Evolutionary conservation across 2,329 filamentous ascomycete genomes (phyloP).

Genomic region (Kalaharituber pfeilii): DNA sequence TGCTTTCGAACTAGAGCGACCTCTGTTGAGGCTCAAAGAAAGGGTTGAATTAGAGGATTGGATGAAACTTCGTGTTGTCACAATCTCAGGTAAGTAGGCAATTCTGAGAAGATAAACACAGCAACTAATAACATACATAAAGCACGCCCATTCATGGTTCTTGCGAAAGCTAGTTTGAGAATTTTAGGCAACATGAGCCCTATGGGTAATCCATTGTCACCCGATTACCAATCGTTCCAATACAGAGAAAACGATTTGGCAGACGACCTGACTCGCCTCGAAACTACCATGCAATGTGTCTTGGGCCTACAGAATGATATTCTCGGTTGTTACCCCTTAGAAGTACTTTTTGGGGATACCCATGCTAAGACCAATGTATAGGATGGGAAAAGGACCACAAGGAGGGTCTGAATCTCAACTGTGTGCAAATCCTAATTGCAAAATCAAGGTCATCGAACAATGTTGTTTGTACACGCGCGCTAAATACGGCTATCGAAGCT

Average conservation of each 20-base stretch:
- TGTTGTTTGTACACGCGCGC: slow-evolving; percentile 1
- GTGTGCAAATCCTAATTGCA: slow-evolving; percentile 18
- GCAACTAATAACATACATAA: not conserved
- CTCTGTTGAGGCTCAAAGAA: slow-evolving; percentile 15
- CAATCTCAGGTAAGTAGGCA: slow-evolving; percentile 20
- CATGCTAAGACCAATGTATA: not conserved
- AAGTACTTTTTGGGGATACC: not conserved
- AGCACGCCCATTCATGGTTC: slow-evolving; percentile 22
- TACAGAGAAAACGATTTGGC: not conserved
- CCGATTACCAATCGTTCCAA: slow-evolving; percentile 4
- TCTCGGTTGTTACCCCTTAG: slow-evolving; percentile 11
- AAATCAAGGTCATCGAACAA: slow-evolving; percentile 3
- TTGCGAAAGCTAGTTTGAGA: slow-evolving; percentile 20
- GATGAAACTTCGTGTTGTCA: slow-evolving; percentile 22
- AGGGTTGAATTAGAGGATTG: slow-evolving; percentile 18
- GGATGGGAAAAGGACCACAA: slow-evolving; percentile 21
- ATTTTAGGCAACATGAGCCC: slow-evolving; percentile 16
- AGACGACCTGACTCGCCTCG: slow-evolving; percentile 17
- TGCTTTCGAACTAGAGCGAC: slow-evolving; percentile 20
- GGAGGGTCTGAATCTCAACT: slow-evolving; percentile 18
- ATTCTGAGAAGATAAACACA: too few relatives aligned
- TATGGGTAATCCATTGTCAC: slow-evolving; percentile 18
- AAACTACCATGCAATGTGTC: slow-evolving; percentile 18
- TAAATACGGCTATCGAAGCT: slow-evolving; percentile 11
- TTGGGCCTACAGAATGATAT: slow-evolving; percentile 23